Evolutionary conservation across 352 stramenopile species (phyloP), one percentile per base, ranked within the genome.

Genomic region (Globisporangium iwayamae): DNA sequence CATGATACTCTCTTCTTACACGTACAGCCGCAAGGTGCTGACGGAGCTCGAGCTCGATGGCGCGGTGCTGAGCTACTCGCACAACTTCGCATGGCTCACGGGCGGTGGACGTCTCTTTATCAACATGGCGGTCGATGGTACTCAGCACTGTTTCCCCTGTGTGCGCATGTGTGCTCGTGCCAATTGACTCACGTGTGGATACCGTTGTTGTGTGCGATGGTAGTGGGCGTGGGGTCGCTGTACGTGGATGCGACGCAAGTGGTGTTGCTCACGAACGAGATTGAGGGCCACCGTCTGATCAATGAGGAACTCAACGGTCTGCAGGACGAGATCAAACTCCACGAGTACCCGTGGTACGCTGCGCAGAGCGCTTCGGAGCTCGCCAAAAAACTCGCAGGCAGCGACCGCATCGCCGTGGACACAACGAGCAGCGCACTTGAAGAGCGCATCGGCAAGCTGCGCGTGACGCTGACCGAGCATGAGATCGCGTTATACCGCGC

Each of bases 51-150:
- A 65, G 18, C 70, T 78, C 16, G 72, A 87, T 45, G 80, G 73
- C 6, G 48, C 83, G 16, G 76, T 92, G 43, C 48, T 92, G 58
- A 87, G 70, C 55, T 72, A 79, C 47, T 69, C 77, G 46, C 72
- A 84, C 62, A 92, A 90, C 60, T 85, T 90, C 65, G 77, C 83
- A 55, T 92, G 77, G 83, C 46, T 91, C 66, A 88, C 75, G 34
- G 79, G 70, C 47, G 80, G 80, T 7, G 83, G 63, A 48, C 83
- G 79, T 56, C 88, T 60, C 53, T 87, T 83, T 59, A 84, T 90
- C 67, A 84, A 85, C 74, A 86, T 83, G 72, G 77, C 79, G n/a
- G 80, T 69, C 9, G 81, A 87, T 69, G 71, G 75, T 55, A 16
- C 20, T 14, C 9, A 41, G 36, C 36, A 11, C 36, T 41, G 9